Evolutionary conservation across 768 basidiomycete genomes (phyloP).

Genomic region (Leucocoprinus sp.): DNA sequence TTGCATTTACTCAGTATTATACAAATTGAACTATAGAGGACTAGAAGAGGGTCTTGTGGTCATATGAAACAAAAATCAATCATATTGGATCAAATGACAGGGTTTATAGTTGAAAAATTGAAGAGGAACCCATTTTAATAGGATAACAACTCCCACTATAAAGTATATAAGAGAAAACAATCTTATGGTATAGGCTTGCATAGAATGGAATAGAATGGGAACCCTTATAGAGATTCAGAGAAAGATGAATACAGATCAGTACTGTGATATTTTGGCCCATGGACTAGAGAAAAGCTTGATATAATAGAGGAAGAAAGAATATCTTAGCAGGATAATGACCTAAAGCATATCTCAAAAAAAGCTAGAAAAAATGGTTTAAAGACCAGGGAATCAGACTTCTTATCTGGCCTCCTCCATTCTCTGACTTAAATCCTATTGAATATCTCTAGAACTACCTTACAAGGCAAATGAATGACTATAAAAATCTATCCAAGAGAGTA

Average conservation of each 20-base stretch:
- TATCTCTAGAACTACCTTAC: constrained; percentile 21
- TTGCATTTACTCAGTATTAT: too few species aligned
- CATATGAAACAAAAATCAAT: too few species aligned
- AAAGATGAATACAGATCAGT: constrained; percentile 17
- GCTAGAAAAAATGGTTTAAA: too few species aligned
- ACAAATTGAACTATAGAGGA: too few species aligned
- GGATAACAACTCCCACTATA: constrained; percentile 13
- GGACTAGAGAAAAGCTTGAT: constrained; percentile 13
- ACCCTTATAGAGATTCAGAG: constrained; percentile 14
- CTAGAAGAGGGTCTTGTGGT: too few species aligned
- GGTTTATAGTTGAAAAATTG: too few species aligned
- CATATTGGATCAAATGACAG: too few species aligned
- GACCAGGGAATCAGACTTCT: constrained; percentile 19
- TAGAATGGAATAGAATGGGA: constrained; percentile 18
- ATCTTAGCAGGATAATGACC: constrained; percentile 23
- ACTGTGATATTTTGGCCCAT: constrained; percentile 17
- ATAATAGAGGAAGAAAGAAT: constrained; percentile 8
- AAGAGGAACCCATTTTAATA: too few species aligned
- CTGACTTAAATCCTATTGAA: constrained; percentile 27
- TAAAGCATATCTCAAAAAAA: constrained; percentile 21
- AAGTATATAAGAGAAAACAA: constrained; percentile 20
- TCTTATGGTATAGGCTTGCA: constrained; percentile 21
- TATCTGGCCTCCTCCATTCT: constrained; percentile 22
- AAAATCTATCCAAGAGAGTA: neutral
- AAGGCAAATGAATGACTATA: neutral